Conservation (phyloP, 129 eudicot genomes). For the Flaveria ramosissima region DNA sequence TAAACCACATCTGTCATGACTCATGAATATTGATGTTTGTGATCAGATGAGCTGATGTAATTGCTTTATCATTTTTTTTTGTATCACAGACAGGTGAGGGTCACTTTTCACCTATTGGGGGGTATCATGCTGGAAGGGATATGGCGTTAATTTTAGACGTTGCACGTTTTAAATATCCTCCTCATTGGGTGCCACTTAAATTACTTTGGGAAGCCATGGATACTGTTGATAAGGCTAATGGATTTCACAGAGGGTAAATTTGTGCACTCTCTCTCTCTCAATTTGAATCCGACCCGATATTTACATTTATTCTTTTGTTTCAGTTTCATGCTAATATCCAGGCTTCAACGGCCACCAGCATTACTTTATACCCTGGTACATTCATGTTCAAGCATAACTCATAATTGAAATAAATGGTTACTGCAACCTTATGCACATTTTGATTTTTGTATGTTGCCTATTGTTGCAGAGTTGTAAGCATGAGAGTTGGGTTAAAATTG, state of each 20-base stretch:
- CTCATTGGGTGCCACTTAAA: conserved; percentile 96
- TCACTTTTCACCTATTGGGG: conserved; percentile 99
- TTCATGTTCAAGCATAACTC: conserved; percentile 16
- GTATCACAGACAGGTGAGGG: conserved; percentile 84
- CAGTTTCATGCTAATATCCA: conserved; percentile 96
- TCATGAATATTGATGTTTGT: background rate
- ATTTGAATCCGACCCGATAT: conserved; percentile 3
- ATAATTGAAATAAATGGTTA: background rate
- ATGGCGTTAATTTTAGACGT: conserved; percentile 94
- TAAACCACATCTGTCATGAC: conserved; percentile 10
- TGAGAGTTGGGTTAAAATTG: conserved; percentile 84
- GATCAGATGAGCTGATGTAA: conserved; percentile 20
- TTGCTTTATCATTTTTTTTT: conserved; percentile 4
- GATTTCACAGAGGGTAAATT: conserved; percentile 80
- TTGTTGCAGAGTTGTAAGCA: conserved; percentile 87
- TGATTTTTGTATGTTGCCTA: conserved; percentile 6
- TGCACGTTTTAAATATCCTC: conserved; percentile 98
- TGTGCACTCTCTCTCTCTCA: background rate
- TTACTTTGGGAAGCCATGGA: conserved; percentile 99
- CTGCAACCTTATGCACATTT: conserved; percentile 15
- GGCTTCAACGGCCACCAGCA: conserved; percentile 85
- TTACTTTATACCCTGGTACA: conserved; percentile 91
- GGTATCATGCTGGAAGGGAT: conserved; percentile 93
- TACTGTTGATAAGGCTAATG: conserved; percentile 73
- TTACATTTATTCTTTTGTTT: conserved; percentile 15